phyloP scores from a whole-genome alignment of 768 basidiomycete genomes.

The Leccinum imitatum region DNA sequence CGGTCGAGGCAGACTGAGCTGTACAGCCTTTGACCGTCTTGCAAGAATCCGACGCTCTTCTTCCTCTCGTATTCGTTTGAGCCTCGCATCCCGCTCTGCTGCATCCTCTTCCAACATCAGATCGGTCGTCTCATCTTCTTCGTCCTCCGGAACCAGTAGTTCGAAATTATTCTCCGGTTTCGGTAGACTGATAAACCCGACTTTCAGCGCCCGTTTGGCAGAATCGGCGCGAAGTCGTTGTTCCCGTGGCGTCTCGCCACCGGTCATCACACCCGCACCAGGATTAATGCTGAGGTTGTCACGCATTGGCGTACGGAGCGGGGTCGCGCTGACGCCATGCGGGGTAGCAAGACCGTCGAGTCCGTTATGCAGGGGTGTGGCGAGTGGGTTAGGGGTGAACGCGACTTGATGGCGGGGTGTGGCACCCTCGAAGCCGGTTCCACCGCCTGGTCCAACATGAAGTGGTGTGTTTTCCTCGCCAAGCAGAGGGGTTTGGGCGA shows the following conservation, averaged over 20 bases:
- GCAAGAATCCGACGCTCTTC: constrained; percentile 81
- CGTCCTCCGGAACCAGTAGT: constrained; percentile 86
- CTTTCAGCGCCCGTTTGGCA: constrained; percentile 73
- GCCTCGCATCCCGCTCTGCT: constrained; percentile 81
- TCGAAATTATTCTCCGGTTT: constrained; percentile 98
- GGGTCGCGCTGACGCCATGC: constrained; percentile 62
- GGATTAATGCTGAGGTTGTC: constrained; percentile 91
- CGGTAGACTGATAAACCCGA: constrained; percentile 81
- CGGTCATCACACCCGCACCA: constrained; percentile 50
- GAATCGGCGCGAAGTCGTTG: constrained; percentile 60
- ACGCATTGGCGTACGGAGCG: constrained; percentile 91
- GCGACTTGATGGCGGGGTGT: constrained; percentile 90
- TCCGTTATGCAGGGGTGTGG: constrained; percentile 68
- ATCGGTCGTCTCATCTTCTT: constrained; percentile 44
- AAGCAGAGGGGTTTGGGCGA: constrained; percentile 88
- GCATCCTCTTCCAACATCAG: constrained; percentile 73
- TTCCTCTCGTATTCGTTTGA: constrained; percentile 65
- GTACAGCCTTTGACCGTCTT: constrained; percentile 77
- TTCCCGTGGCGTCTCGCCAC: constrained; percentile 76
- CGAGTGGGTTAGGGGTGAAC: constrained; percentile 95
- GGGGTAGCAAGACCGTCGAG: constrained; percentile 54
- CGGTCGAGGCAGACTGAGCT: constrained; percentile 82
- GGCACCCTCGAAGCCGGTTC: constrained; percentile 92
- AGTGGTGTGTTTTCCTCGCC: constrained; percentile 98
- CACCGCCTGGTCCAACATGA: constrained; percentile 67